Evolutionary conservation across 345 rosid genomes (phyloP).

Genomic region (Rhodomyrtus tomentosa): DNA sequence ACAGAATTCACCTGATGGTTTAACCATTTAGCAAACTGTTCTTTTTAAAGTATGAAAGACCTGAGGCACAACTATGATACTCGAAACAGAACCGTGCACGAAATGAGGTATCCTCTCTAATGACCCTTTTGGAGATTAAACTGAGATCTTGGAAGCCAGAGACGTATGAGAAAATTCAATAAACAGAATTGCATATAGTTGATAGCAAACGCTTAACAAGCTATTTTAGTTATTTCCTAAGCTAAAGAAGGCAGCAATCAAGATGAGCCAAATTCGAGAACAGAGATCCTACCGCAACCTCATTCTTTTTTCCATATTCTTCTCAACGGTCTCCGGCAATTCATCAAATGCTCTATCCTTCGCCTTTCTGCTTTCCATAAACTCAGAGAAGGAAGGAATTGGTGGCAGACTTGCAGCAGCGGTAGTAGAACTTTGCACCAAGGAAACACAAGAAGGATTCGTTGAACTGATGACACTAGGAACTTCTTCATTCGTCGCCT

Average conservation of each 20-base stretch:
- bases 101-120: not conserved
- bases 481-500: constrained; percentile 1
- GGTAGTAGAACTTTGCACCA: not conserved
- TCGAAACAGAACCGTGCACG: not conserved
- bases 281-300: constrained; percentile 29
- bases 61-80: not conserved
- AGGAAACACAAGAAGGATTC: constrained; percentile 3
- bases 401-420: constrained; percentile 21
- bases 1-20: not conserved
- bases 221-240: not conserved
- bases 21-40: not conserved
- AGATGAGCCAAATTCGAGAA: not conserved
- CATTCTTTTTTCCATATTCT: constrained; percentile 36
- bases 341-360: constrained; percentile 12
- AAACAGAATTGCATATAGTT: not conserved
- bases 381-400: constrained; percentile 74
- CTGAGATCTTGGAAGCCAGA: not conserved
- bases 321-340: constrained; percentile 14
- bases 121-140: not conserved
- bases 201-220: not conserved
- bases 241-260: not conserved
- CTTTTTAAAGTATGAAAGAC: not conserved
- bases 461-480: constrained; percentile 1
- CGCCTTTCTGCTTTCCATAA: constrained; percentile 37
- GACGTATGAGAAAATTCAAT: not conserved